phyloP scores from a whole-genome alignment of 192 early-diverging fungal genomes.

The Rhizophagus prolifer region DNA sequence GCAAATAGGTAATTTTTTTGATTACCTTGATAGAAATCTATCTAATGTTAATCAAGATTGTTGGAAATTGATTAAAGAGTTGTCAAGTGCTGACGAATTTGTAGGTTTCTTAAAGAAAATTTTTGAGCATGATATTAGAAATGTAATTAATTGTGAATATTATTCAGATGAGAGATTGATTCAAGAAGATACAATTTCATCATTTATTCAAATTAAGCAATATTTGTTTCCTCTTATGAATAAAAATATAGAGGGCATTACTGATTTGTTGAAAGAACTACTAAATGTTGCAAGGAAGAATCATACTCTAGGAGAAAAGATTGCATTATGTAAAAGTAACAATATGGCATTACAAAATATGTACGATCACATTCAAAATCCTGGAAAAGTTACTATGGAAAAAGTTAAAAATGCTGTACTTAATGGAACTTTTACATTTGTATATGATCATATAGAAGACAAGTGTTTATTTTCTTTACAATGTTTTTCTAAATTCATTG shows the following conservation, averaged over 20 bases:
- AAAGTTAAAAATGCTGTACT: slow-evolving; percentile 23
- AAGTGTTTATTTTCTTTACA: slow-evolving; percentile 12
- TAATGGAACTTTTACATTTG: slow-evolving; percentile 21
- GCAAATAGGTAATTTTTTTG: not conserved
- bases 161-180: slow-evolving; percentile 24
- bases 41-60: not conserved
- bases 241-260: not conserved
- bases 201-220: slow-evolving; percentile 27
- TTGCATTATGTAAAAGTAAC: slow-evolving; percentile 10
- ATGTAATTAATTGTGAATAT: slow-evolving; percentile 28
- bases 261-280: not conserved
- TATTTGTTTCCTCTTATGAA: slow-evolving; percentile 12
- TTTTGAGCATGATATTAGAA: slow-evolving; percentile 13
- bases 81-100: not conserved
- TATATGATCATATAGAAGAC: not conserved
- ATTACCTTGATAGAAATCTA: not conserved
- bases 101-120: slow-evolving; percentile 1
- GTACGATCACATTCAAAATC: slow-evolving; percentile 14
- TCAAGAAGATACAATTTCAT: slow-evolving; percentile 10
- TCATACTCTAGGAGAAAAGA: not conserved
- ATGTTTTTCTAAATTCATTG: not conserved
- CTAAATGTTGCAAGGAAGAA: not conserved
- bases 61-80: slow-evolving; percentile 22
- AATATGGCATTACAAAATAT: slow-evolving; percentile 22
- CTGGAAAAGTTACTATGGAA: slow-evolving; percentile 23